Evolutionary conservation across 495 filamentous ascomycete genomes (phyloP).

Genomic region (Neurospora sublineolata): DNA sequence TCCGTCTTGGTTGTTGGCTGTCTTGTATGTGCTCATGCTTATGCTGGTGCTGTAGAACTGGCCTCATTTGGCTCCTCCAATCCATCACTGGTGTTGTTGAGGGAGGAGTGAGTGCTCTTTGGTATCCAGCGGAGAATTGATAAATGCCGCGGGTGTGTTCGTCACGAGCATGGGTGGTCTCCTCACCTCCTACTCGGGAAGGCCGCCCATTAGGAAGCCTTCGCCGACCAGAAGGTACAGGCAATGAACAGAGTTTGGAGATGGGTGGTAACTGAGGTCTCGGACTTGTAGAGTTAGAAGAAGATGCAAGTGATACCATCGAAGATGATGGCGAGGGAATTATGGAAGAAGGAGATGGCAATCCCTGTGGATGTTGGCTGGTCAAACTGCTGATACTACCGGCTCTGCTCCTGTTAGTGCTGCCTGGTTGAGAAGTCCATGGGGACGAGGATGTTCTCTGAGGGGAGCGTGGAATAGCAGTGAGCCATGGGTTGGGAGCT

Average conservation of each 20-base stretch:
- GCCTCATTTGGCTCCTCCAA: neutral
- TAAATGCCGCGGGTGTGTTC: neutral
- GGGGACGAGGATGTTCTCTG: neutral
- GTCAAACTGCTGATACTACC: neutral
- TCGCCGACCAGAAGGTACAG: neutral
- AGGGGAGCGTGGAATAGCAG: slow-evolving; percentile 28
- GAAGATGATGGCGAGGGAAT: neutral
- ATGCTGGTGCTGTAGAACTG: neutral
- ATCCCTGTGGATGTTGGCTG: neutral
- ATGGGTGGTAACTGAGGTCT: neutral
- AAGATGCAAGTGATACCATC: neutral
- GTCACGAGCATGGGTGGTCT: neutral
- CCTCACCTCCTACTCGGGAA: neutral
- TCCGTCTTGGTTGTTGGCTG: neutral
- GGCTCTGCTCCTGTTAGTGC: neutral
- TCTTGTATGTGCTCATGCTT: neutral
- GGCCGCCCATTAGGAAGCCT: neutral
- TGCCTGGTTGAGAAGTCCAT: neutral
- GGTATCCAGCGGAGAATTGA: neutral
- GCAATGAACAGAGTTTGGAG: neutral
- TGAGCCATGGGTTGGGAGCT: slow-evolving; percentile 30
- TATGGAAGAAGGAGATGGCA: neutral
- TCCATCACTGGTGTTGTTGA: neutral
- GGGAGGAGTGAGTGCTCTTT: neutral
- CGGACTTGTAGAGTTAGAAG: neutral